These are phyloP conservation scores for Smittium culicis DNA, from an alignment of 371 early-diverging fungal genomes.

Conservation along the genomic window DNA sequence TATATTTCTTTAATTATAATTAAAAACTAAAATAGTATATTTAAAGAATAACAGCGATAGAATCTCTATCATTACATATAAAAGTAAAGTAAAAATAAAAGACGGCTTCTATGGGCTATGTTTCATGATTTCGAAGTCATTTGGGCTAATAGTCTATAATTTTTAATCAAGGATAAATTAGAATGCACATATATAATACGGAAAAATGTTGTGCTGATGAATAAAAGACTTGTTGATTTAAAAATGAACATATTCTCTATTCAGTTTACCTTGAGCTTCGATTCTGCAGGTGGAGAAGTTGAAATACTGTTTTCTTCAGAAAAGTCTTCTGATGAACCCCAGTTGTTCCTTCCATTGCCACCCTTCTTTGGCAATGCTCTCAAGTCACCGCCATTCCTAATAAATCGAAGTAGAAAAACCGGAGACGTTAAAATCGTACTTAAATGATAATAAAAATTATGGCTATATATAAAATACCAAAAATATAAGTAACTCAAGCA, in stretches of 20 bases:
- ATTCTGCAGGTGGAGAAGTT: not conserved
- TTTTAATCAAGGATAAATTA: no score
- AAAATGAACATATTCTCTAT: no score
- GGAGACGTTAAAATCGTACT: no score
- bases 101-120: not conserved
- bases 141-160: not conserved
- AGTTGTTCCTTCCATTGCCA: constrained; percentile 25
- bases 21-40: not conserved
- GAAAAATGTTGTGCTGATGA: no score
- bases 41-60: no score
- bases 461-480: not conserved
- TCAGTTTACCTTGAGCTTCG: constrained; percentile 7
- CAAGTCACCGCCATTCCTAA: constrained; percentile 17
- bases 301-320: constrained; percentile 9
- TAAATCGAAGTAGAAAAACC: not conserved
- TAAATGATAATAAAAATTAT: no score
- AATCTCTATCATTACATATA: no score
- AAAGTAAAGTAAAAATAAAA: no score
- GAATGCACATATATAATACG: no score
- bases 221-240: no score
- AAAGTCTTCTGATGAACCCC: constrained; percentile 17
- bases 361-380: constrained; percentile 22
- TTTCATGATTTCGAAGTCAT: not conserved
- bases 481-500: not conserved
- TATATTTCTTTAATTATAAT: not conserved